Evolutionary conservation across 306 rosid genomes (phyloP), one percentile per base, ranked within the genome.

Genomic region (Luffa acutangula): DNA sequence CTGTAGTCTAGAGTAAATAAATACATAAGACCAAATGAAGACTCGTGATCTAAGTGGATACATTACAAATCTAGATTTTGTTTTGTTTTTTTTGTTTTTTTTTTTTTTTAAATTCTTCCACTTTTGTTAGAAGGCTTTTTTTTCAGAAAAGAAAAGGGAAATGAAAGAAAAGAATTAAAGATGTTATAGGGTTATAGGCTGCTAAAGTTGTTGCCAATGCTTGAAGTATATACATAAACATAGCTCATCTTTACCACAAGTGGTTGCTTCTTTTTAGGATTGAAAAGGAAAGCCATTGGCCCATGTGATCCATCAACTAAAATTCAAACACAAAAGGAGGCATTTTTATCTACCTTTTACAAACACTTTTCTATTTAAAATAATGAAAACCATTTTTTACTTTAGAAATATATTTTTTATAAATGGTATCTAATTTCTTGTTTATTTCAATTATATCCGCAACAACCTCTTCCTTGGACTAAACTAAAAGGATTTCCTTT

Each of bases 201-300:
- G 64, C 2, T 75, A 21, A 31, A 59, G 79, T 76, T 17, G 51
- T 57, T n/a, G 66, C 41, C 51, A 77, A 77, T 42, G 59, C 45
- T 48, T 73, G 60, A 73, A 73, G 60, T 73, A 73, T 73, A 73
- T 49, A 41, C 53, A 14, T 3, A 51, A 3, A 3, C 2, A 39
- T 73, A 14, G 10, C 20, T 48, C 43, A 73, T 49, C 77, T 48
- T 73, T 36, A 53, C 52, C 66, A 76, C 49, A 76, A 52, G 65
- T 76, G 65, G 52, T 79, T 79, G 18, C 64, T 63, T 79, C 76
- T 79, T 79, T 79, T 60, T n/a, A 51, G 81, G 81, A 45, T n/a
- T 45, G 76, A 63, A 66, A 79, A 64, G 37, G 76, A 51, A 51
- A 66, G 54, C 3, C 75, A 18, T 67, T 43, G 76, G 4, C 46